These are phyloP conservation scores for Tritrichomonas foetus DNA, from an alignment of 208 protist species.

Conservation along the genomic window DNA sequence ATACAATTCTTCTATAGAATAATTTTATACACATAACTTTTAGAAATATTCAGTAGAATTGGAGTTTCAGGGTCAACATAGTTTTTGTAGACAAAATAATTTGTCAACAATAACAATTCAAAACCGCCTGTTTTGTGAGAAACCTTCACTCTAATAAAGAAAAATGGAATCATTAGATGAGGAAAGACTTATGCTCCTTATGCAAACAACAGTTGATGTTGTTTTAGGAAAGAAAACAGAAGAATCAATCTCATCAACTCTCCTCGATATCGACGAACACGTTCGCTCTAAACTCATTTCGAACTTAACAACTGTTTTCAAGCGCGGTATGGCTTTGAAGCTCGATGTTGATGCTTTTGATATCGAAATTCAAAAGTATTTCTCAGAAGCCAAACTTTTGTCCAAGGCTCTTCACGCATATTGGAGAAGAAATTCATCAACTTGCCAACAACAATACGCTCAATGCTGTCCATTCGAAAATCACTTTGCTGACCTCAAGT, in stretches of 20 bases:
- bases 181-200: not conserved
- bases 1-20: too few relatives aligned
- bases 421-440: not conserved
- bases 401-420: not conserved
- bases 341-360: not conserved
- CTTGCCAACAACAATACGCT: not conserved
- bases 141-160: too few relatives aligned
- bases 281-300: not conserved
- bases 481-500: not conserved
- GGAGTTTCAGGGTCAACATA: too few relatives aligned
- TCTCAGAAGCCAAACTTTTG: not conserved
- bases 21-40: too few relatives aligned
- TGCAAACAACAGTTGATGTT: not conserved
- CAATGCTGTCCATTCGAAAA: not conserved
- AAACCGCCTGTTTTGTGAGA: too few relatives aligned
- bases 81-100: too few relatives aligned
- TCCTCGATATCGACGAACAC: not conserved
- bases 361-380: not conserved
- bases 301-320: not conserved
- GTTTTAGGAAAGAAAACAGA: not conserved
- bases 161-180: conserved; percentile 23
- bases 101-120: too few relatives aligned
- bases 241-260: not conserved
- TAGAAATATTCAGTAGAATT: too few relatives aligned
- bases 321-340: not conserved